Percentiles rank a stretch among this genome's conserved stretches.
Conservation (phyloP, 2,329 filamentous ascomycete species). For the Aureobasidium uvarum region DNA sequence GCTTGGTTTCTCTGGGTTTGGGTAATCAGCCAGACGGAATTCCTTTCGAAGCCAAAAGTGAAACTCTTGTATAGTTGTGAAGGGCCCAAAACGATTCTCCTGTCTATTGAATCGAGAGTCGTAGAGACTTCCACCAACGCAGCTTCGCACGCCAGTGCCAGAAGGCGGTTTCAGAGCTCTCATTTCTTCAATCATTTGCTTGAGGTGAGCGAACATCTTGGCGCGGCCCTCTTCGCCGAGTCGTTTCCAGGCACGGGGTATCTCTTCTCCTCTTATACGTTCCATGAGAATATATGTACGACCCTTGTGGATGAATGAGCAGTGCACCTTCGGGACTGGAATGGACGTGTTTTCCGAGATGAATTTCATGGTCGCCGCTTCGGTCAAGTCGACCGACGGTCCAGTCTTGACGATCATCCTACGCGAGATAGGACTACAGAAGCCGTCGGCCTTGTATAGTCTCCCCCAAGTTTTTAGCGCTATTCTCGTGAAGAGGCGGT, state of each 20-base stretch:
- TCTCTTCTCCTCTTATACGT: conserved; percentile 26
- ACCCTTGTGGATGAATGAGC: conserved; percentile 44
- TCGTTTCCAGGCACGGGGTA: background rate
- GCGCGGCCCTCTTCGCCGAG: background rate
- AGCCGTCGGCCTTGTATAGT: background rate
- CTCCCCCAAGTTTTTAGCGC: background rate
- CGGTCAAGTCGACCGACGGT: conserved; percentile 30
- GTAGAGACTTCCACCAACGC: background rate
- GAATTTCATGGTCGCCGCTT: conserved; percentile 45
- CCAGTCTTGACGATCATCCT: conserved; percentile 4
- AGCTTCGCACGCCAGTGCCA: background rate
- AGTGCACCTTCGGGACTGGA: conserved; percentile 49
- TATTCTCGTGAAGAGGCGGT: background rate
- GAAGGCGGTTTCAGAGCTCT: background rate
- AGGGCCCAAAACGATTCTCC: background rate
- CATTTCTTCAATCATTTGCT: background rate
- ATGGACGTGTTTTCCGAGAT: conserved; percentile 46
- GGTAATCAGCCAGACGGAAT: background rate
- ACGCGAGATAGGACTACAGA: background rate
- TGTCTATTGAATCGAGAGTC: background rate
- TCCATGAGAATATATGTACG: conserved; percentile 50
- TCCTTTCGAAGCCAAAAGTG: conserved; percentile 12
- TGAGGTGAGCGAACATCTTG: background rate
- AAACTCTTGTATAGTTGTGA: conserved; percentile 6
- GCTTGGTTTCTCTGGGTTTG: background rate